Evolutionary conservation across 805 yeast species (phyloP), one percentile per base, ranked within the genome.

Genomic region (Ogataea paraovalis): DNA sequence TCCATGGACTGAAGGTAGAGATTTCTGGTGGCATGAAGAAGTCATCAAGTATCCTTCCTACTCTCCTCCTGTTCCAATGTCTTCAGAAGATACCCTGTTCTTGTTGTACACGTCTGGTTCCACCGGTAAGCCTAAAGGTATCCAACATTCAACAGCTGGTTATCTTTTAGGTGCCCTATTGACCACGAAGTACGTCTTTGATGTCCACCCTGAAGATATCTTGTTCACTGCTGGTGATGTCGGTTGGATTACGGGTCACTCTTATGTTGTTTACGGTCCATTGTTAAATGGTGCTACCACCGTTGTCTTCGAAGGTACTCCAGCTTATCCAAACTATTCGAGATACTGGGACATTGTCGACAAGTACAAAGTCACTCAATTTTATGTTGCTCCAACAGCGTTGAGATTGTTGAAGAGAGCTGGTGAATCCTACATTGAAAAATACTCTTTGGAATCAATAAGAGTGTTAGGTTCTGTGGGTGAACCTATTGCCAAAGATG

Each of bases 161-260:
- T 94, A 89, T 72, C 76, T 94, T 56, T 74, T 94, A 56, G 97
- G 97, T 52, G 97, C 98, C 23, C 81, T 89, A 47, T 73, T 91
- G 66, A 87, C 97, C 45, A 87, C 97, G 42, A 87, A 84, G 71
- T 92, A 91, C 70, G 90, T 90, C 41, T 92, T 94, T 67, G 98
- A 95, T 67, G 82, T 94, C 42, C 96, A 89, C 64, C 82, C 82
- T 50, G 86, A 85, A 52, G 98, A 94, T 68, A 76, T 86, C 39
- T 70, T 92, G 52, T 92, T 94, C 75, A 92, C 98, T 38, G 98
- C 98, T 36, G 98, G 98, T 64, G 98, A 94, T 67, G 89, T 94
- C 47, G 98, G 99, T 65, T 94, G 99, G 98, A 94, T 94, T 66
- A 94, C 99, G 16, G 98, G 98, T 58, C 99, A 94, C 70, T 87